Conservation (phyloP, 345 rosid species). For the Aquilaria sinensis region DNA sequence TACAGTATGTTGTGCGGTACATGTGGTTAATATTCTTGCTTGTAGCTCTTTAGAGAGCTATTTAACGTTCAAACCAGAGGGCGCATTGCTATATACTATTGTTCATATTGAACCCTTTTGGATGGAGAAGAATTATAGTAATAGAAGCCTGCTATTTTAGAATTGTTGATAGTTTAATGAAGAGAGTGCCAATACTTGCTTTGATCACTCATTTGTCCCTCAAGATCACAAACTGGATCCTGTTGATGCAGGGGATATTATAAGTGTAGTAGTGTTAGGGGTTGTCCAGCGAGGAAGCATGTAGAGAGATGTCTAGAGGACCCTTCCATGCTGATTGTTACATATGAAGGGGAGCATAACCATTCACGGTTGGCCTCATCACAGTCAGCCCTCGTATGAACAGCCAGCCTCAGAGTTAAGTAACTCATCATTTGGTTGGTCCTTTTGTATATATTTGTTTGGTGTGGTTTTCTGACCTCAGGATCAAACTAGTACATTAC, state of each 20-base stretch:
- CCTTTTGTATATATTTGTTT: conserved; percentile 5
- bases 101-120: neutral
- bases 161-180: too few relatives aligned
- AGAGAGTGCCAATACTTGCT: too few relatives aligned
- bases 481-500: neutral
- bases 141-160: too few relatives aligned
- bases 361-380: conserved; percentile 50
- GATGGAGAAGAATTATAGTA: neutral
- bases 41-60: too few relatives aligned
- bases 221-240: too few relatives aligned
- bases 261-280: conserved; percentile 75
- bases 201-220: too few relatives aligned
- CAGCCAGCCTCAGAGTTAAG: conserved; percentile 5
- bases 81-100: too few relatives aligned
- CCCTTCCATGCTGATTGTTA: conserved; percentile 68
- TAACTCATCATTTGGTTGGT: neutral
- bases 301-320: conserved; percentile 79
- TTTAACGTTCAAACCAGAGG: too few relatives aligned
- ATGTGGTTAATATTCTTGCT: too few relatives aligned
- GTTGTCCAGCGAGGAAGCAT: conserved; percentile 86
- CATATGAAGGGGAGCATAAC: conserved; percentile 76
- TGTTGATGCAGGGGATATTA: conserved; percentile 63
- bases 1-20: too few relatives aligned
- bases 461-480: neutral
- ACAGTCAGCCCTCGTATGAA: conserved; percentile 55